These are phyloP conservation scores for Ostreobium quekettii DNA, from an alignment of 139 green algal genomes.

Conservation along the genomic window DNA sequence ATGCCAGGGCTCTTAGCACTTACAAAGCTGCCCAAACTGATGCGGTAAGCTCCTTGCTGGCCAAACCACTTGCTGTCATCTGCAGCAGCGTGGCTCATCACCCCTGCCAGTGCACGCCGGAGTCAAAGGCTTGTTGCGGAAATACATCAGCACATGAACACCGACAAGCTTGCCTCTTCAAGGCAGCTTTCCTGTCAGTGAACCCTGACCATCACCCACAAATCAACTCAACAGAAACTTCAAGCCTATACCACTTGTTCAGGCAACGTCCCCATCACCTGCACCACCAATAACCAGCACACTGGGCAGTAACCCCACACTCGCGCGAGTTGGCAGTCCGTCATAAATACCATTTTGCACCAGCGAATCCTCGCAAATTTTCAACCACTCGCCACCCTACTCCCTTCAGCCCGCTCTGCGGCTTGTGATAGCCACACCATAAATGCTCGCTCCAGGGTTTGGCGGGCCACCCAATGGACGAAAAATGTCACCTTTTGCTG, in stretches of 20 bases:
- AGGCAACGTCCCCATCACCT: too few relatives aligned
- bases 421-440: too few relatives aligned
- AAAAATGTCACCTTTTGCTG: too few relatives aligned
- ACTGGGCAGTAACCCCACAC: too few relatives aligned
- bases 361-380: too few relatives aligned
- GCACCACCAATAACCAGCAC: too few relatives aligned
- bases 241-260: neutral
- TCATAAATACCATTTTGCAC: too few relatives aligned
- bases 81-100: neutral
- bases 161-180: neutral
- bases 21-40: constrained; percentile 89
- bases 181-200: neutral
- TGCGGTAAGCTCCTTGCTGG: constrained; percentile 88
- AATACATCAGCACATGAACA: neutral
- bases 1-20: constrained; percentile 32
- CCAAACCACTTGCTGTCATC: constrained; percentile 76
- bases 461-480: too few relatives aligned
- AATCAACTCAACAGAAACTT: constrained; percentile 6
- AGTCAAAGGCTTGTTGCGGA: neutral
- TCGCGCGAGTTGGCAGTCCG: too few relatives aligned
- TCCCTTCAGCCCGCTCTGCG: too few relatives aligned
- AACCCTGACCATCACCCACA: neutral
- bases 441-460: too few relatives aligned
- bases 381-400: too few relatives aligned
- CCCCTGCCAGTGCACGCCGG: neutral